Percentiles rank a stretch among this genome's conserved stretches.
phyloP scores from a whole-genome alignment of 306 rosid species.

The Trifolium subterraneum region DNA sequence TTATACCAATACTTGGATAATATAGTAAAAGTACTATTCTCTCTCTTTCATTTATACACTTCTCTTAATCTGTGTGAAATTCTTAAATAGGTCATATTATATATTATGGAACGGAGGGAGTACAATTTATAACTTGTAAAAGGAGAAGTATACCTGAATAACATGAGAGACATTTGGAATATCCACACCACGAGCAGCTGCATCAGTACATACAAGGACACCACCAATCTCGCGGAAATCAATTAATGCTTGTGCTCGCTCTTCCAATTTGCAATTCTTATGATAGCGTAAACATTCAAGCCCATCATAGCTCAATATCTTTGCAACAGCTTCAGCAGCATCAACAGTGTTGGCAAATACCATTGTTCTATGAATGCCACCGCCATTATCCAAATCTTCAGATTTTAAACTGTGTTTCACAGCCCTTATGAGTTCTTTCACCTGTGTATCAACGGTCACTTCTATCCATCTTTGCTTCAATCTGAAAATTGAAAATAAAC shows the following conservation, averaged over 20 bases:
- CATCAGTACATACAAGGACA: conserved; percentile 93
- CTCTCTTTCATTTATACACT: too few relatives aligned
- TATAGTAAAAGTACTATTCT: too few relatives aligned
- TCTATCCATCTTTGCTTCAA: conserved; percentile 91
- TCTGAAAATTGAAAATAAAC: conserved; percentile 55
- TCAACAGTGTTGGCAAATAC: conserved; percentile 93
- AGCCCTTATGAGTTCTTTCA: conserved; percentile 82
- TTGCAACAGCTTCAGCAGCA: conserved; percentile 87
- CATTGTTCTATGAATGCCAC: conserved; percentile 70
- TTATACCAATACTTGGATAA: too few relatives aligned
- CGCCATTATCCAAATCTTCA: conserved; percentile 51
- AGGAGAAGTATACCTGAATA: conserved; percentile 71
- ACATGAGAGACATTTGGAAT: conserved; percentile 88
- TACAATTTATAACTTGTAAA: background rate
- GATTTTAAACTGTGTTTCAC: conserved; percentile 61
- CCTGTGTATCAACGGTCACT: conserved; percentile 77
- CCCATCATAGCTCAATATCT: conserved; percentile 63
- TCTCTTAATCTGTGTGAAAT: too few relatives aligned
- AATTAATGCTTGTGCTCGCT: conserved; percentile 69
- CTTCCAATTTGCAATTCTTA: conserved; percentile 86
- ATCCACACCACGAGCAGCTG: conserved; percentile 96
- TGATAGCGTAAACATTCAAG: conserved; percentile 81
- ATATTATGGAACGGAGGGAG: too few relatives aligned
- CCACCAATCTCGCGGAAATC: conserved; percentile 88
- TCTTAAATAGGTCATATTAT: too few relatives aligned